Conservation (phyloP, 1,284 basidiomycete genomes). For the Trichosporon sp. region DNA sequence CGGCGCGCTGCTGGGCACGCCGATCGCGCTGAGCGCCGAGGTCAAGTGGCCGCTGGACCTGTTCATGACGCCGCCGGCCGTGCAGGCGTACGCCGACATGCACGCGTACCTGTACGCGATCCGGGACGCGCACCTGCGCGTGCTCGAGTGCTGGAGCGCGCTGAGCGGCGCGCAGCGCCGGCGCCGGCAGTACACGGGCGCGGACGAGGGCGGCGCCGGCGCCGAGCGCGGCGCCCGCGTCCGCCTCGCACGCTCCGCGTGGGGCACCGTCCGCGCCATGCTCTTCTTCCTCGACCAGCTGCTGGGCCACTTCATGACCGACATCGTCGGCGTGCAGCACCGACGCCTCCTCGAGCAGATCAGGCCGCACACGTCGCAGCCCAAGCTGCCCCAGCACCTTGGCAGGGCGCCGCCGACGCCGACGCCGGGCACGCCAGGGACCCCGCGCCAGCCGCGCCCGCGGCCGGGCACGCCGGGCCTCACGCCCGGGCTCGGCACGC, state of each 20-base stretch:
- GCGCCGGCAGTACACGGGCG: slow-evolving; percentile 74
- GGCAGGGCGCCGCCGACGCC: slow-evolving; percentile 1
- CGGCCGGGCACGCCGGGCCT: neutral
- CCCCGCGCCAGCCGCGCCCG: neutral
- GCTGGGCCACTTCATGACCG: slow-evolving; percentile 77
- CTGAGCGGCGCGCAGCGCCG: slow-evolving; percentile 76
- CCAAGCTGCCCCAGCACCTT: neutral
- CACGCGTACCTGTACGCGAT: slow-evolving; percentile 79
- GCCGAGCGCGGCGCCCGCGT: slow-evolving; percentile 58
- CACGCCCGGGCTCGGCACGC: neutral
- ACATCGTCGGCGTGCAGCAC: slow-evolving; percentile 82
- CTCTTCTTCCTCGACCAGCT: slow-evolving; percentile 79
- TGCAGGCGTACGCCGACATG: slow-evolving; percentile 67
- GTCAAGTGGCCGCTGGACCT: slow-evolving; percentile 83
- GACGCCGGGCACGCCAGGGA: neutral
- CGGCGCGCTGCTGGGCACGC: slow-evolving; percentile 71
- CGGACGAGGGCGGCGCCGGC: slow-evolving; percentile 76
- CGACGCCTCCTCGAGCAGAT: slow-evolving; percentile 36
- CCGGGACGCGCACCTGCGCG: slow-evolving; percentile 71
- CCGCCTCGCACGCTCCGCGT: slow-evolving; percentile 66
- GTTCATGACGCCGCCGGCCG: slow-evolving; percentile 71
- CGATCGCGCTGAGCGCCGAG: slow-evolving; percentile 62
- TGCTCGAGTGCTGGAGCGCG: slow-evolving; percentile 75
- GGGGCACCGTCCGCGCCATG: slow-evolving; percentile 81
- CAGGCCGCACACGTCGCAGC: slow-evolving; percentile 7